Evolutionary conservation across 164 flowering plant species (phyloP).

Genomic region (Umbilicus rupestris): DNA sequence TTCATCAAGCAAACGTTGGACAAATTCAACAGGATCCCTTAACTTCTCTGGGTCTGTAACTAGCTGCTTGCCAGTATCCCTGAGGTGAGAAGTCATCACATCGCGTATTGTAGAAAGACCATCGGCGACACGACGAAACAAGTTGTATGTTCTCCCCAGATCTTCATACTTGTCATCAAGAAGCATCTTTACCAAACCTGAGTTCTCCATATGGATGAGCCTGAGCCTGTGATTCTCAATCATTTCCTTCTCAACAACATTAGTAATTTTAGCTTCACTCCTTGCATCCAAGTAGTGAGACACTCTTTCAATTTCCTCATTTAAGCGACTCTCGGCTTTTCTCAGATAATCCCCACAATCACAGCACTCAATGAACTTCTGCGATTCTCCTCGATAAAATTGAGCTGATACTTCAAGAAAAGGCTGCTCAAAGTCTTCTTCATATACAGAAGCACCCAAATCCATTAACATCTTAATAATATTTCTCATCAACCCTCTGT

Average conservation of each 20-base stretch:
- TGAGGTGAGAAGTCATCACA: conserved; percentile 75
- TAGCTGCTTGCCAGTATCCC: conserved; percentile 75
- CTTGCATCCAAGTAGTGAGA: conserved; percentile 63
- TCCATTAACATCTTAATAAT: conserved; percentile 77
- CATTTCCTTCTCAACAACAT: conserved; percentile 94
- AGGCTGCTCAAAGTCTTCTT: conserved; percentile 70
- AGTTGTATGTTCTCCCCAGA: conserved; percentile 65
- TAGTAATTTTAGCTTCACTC: conserved; percentile 62
- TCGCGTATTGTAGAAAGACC: conserved; percentile 66
- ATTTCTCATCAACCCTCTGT: conserved; percentile 72
- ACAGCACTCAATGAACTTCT: conserved; percentile 68
- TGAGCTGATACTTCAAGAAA: conserved; percentile 68
- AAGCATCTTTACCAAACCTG: conserved; percentile 86
- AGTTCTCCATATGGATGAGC: conserved; percentile 87
- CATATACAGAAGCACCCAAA: conserved; percentile 65
- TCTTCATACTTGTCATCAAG: conserved; percentile 82
- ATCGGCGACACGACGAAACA: conserved; percentile 66
- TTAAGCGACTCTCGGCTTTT: conserved; percentile 73
- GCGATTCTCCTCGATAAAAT: conserved; percentile 67
- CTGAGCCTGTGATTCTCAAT: conserved; percentile 84
- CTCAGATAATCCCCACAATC: conserved; percentile 75
- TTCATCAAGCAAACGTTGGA: conserved; percentile 68
- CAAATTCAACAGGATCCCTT: conserved; percentile 87
- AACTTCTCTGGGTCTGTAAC: conserved; percentile 83
- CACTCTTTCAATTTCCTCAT: conserved; percentile 80